A percentile compares a stretch with the other conserved stretches of the same genome.
These are phyloP conservation scores for Pythium scleroteichum DNA, from an alignment of 352 stramenopile genomes.

Conservation along the genomic window DNA sequence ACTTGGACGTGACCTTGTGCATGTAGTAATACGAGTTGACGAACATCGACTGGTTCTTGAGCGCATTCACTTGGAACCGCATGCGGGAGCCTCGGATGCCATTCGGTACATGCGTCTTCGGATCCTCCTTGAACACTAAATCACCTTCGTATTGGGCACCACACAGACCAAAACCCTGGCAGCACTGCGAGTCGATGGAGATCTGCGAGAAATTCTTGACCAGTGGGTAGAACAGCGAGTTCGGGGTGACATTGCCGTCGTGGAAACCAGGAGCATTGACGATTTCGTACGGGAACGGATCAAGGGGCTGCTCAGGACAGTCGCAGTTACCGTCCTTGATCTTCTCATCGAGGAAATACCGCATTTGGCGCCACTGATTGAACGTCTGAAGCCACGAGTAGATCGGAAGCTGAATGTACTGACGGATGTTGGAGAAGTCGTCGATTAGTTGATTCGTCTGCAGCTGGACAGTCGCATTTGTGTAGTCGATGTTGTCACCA, in stretches of 20 bases:
- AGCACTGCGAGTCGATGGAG: constrained; percentile 88
- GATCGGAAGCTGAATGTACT: constrained; percentile 83
- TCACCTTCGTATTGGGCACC: constrained; percentile 85
- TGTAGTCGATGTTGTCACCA: constrained; percentile 66
- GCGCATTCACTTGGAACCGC: constrained; percentile 83
- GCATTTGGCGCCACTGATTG: constrained; percentile 87
- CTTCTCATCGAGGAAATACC: constrained; percentile 77
- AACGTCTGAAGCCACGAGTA: constrained; percentile 89
- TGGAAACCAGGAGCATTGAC: constrained; percentile 20
- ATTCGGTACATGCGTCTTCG: constrained; percentile 11
- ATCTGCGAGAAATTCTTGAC: constrained; percentile 87
- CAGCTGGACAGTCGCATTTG: constrained; percentile 47
- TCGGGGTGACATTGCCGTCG: constrained; percentile 54
- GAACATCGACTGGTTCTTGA: constrained; percentile 89
- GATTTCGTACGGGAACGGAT: constrained; percentile 78
- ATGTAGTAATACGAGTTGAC: constrained; percentile 91
- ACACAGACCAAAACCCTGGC: constrained; percentile 86
- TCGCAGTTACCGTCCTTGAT: constrained; percentile 59
- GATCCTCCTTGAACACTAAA: constrained; percentile 63
- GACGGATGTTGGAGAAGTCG: constrained; percentile 62
- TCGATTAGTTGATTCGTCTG: constrained; percentile 73
- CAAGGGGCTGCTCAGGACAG: constrained; percentile 74
- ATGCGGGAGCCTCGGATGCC: constrained; percentile 79
- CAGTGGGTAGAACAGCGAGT: constrained; percentile 72
- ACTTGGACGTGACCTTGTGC: constrained; percentile 49